Evolutionary conservation across 331 rosid genomes (phyloP).

Genomic region (Arachis monticola): DNA sequence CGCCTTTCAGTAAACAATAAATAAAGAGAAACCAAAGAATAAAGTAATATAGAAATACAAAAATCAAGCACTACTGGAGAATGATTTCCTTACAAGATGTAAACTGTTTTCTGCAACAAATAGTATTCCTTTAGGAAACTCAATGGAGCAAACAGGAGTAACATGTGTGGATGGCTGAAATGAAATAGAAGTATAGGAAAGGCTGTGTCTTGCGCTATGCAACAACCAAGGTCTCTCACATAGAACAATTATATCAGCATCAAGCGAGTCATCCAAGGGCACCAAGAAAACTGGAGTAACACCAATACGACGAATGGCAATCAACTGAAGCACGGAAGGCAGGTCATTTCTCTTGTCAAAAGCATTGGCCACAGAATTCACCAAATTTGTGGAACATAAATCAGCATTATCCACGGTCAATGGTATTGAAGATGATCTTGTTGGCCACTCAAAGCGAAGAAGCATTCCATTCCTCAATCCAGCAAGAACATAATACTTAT

Average conservation of each 20-base stretch:
- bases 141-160: slow-evolving; percentile 85
- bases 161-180: slow-evolving; percentile 90
- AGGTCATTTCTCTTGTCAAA: slow-evolving; percentile 48
- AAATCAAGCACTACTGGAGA: slow-evolving; percentile 3
- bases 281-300: slow-evolving; percentile 95
- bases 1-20: slow-evolving; percentile 20
- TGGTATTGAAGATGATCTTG: slow-evolving; percentile 51
- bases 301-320: slow-evolving; percentile 91
- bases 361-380: slow-evolving; percentile 42
- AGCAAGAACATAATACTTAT: slow-evolving; percentile 75
- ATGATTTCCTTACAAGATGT: slow-evolving; percentile 75
- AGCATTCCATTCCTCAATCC: slow-evolving; percentile 97
- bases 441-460: slow-evolving; percentile 94
- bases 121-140: slow-evolving; percentile 90
- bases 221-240: slow-evolving; percentile 98
- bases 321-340: slow-evolving; percentile 75
- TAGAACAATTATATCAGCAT: slow-evolving; percentile 83
- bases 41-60: slow-evolving; percentile 25
- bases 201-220: slow-evolving; percentile 92
- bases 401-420: slow-evolving; percentile 49
- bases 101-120: slow-evolving; percentile 89
- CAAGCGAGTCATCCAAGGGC: slow-evolving; percentile 81
- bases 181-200: slow-evolving; percentile 91
- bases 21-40: slow-evolving; percentile 32
- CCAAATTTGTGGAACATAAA: slow-evolving; percentile 51